Base-by-base conservation (phyloP, 192 early-diverging fungal genomes). In the Umbelopsis sp. region DNA sequence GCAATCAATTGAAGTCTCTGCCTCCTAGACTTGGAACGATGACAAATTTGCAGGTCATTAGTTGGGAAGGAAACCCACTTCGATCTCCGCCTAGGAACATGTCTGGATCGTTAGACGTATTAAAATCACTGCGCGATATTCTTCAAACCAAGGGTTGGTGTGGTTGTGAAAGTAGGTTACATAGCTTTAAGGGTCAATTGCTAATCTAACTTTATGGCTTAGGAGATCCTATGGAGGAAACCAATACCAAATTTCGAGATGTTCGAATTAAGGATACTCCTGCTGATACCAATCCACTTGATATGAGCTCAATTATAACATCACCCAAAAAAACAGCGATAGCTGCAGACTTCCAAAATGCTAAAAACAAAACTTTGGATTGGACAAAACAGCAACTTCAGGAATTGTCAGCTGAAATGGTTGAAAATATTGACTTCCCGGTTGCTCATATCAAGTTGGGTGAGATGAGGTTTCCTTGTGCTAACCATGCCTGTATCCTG, bases 51-150 rank as follows among this genome's bases (percentile, higher is more conserved):
- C 78, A 77, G 8, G 75, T 77, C 11, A 77, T 88, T 49, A 56
- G 66, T 3, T 88, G 82, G 79, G 80, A 83, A 51, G 84, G 84
- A 4, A 88, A 88, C 44, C 84, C 82, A 24, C 50, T 86, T 29
- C 71, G 77, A 21, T 79, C 83, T 43, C 68, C 77, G 10, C 75
- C 82, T 8, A 75, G 77, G 22, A 71, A 75, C 1, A 82, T 70
- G 43, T 77, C 71, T 20, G 56, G 56, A 20, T 62, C 81, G 3
- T 69, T 80, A 1, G 76, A 79, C 4, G 53, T 87, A 10, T 68
- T 87, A 50, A 76, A 82, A 70, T 66, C 83, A 4, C 47, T 87
- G 49, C 73, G 74, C 36, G 81, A 80, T 65, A 76, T 76, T 20
- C 65, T 74, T 20, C 65, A 74, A 29, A 38, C 66, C 12, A 16